Evolutionary conservation across 1,284 basidiomycete species (phyloP).

Genomic region (Boletellus dicymbophilus): DNA sequence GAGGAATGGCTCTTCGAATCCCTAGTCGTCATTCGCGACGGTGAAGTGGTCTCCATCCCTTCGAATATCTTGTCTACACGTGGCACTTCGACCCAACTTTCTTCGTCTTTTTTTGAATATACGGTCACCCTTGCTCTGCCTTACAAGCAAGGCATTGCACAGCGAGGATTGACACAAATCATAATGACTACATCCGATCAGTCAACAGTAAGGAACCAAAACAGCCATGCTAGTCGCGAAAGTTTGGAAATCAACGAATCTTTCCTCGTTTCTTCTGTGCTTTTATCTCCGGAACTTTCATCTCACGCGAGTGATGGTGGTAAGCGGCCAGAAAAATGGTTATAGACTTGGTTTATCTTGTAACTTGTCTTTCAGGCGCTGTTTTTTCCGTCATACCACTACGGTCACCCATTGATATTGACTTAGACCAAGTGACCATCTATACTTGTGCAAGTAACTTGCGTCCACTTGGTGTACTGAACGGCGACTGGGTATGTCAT

Average conservation of each 20-base stretch:
- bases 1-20: constrained; percentile 33
- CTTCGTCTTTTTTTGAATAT: constrained; percentile 35
- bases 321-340: constrained; percentile 6
- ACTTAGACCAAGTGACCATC: constrained; percentile 51
- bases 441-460: constrained; percentile 67
- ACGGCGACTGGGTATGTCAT: constrained; percentile 83
- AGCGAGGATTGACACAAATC: constrained; percentile 54
- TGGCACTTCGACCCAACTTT: constrained; percentile 10
- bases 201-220: constrained; percentile 2
- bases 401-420: constrained; percentile 30
- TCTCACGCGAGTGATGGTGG: constrained; percentile 15
- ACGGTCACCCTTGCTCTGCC: constrained; percentile 62
- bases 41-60: constrained; percentile 40
- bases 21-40: constrained; percentile 49
- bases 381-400: constrained; percentile 36
- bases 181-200: constrained; percentile 47
- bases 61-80: constrained; percentile 20
- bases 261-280: constrained; percentile 52
- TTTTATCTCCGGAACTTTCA: constrained; percentile 15
- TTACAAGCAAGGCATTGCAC: constrained; percentile 68
- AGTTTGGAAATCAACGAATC: constrained; percentile 68
- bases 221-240: constrained; percentile 35
- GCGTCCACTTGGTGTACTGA: constrained; percentile 73
- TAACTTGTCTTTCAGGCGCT: constrained; percentile 4
- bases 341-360: constrained; percentile 3